A percentile compares a stretch with the other conserved stretches of the same genome.
These are phyloP conservation scores for Hericium coralloides DNA, from an alignment of 768 basidiomycete species.

Conservation along the genomic window DNA sequence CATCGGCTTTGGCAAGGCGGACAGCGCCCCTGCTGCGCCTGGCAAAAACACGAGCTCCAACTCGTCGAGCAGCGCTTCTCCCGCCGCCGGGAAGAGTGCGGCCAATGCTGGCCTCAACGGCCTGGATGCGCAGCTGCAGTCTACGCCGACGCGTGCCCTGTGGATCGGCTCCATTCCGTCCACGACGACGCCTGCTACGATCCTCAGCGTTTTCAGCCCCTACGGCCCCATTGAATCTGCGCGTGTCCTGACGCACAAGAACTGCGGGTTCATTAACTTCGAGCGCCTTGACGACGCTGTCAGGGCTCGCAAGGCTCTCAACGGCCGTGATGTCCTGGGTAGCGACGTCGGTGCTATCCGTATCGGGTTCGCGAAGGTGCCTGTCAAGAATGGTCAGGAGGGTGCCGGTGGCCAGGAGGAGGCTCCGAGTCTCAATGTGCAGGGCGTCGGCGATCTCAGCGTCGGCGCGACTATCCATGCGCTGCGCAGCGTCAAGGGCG, in stretches of 20 bases:
- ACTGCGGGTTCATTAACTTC: slow-evolving; percentile 96
- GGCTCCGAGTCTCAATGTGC: slow-evolving; percentile 54
- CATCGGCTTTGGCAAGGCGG: slow-evolving; percentile 97
- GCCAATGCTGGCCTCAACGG: slow-evolving; percentile 49
- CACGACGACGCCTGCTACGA: slow-evolving; percentile 88
- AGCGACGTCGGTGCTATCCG: slow-evolving; percentile 95
- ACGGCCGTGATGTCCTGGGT: slow-evolving; percentile 92
- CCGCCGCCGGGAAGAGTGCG: slow-evolving; percentile 37
- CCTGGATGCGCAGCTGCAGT: slow-evolving; percentile 82
- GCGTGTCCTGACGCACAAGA: slow-evolving; percentile 92
- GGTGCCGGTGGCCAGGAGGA: slow-evolving; percentile 53
- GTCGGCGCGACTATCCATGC: slow-evolving; percentile 87
- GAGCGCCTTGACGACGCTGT: slow-evolving; percentile 96
- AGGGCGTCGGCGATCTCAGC: slow-evolving; percentile 78
- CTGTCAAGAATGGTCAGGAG: slow-evolving; percentile 78
- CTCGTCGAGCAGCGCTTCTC: slow-evolving; percentile 57
- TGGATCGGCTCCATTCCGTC: slow-evolving; percentile 98
- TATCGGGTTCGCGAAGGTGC: slow-evolving; percentile 95
- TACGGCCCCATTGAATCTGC: slow-evolving; percentile 98
- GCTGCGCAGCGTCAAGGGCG: slow-evolving; percentile 83
- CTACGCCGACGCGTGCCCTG: slow-evolving; percentile 86
- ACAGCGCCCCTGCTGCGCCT: slow-evolving; percentile 89
- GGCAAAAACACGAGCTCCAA: slow-evolving; percentile 62
- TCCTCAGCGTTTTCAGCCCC: slow-evolving; percentile 93
- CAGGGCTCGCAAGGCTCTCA: slow-evolving; percentile 88